A percentile compares a stretch with the other conserved stretches of the same genome.
Evolutionary conservation across 2,329 filamentous ascomycete genomes (phyloP).

Genomic region (Aspergillus quadrilineatus): DNA sequence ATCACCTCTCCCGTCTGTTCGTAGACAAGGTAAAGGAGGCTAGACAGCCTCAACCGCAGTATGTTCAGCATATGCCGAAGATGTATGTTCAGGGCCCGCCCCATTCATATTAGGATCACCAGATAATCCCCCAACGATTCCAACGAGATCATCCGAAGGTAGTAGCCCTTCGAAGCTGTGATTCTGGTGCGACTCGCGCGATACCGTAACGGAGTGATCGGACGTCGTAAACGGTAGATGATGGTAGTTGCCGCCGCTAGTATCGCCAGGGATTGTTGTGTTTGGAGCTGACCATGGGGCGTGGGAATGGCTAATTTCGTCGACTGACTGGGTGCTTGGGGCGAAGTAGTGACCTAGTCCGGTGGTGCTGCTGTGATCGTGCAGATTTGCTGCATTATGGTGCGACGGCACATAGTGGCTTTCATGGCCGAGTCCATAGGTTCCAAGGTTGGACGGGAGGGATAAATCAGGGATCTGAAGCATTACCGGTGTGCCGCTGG

Average conservation of each 20-base stretch:
- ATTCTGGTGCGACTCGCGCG: conserved; percentile 34
- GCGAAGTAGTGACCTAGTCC: conserved; percentile 36
- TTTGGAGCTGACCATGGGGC: conserved; percentile 33
- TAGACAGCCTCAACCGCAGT: conserved; percentile 34
- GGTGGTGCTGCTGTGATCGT: conserved; percentile 34
- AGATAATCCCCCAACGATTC: conserved; percentile 38
- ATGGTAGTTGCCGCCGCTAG: conserved; percentile 31
- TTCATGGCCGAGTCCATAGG: conserved; percentile 34
- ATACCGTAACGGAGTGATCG: conserved; percentile 31
- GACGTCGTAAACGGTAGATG: conserved; percentile 33
- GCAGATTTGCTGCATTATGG: conserved; percentile 28
- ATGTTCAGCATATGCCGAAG: conserved; percentile 31
- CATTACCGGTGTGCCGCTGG: conserved; percentile 32
- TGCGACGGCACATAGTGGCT: conserved; percentile 36
- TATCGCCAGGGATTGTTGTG: conserved; percentile 32
- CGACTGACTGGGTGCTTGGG: conserved; percentile 32
- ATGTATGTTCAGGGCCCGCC: conserved; percentile 34
- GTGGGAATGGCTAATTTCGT: conserved; percentile 35
- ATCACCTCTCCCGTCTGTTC: too few relatives aligned
- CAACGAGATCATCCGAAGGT: conserved; percentile 38
- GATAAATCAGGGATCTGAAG: conserved; percentile 38
- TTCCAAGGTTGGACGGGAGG: conserved; percentile 30
- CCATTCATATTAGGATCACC: conserved; percentile 35
- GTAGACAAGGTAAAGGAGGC: conserved; percentile 3
- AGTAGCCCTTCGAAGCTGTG: conserved; percentile 35